These are phyloP conservation scores for Phlyctochytrium arcticum DNA, from an alignment of 192 early-diverging fungal species.

Conservation along the genomic window DNA sequence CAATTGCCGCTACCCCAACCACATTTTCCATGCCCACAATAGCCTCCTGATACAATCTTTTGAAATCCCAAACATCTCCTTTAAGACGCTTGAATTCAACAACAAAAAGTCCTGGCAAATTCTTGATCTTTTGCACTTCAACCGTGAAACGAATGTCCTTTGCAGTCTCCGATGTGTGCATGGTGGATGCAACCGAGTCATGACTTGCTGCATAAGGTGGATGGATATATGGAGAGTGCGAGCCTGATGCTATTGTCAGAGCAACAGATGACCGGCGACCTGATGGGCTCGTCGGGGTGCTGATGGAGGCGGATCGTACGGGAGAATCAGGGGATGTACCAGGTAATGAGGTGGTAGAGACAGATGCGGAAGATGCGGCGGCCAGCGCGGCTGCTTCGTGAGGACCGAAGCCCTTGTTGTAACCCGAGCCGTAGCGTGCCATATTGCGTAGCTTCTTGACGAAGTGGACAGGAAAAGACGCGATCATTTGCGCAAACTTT, in stretches of 20 bases:
- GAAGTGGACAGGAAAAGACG: slow-evolving; percentile 38
- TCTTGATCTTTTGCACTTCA: slow-evolving; percentile 88
- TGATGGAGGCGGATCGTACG: background rate
- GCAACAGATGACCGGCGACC: no score
- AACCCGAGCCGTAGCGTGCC: slow-evolving; percentile 31
- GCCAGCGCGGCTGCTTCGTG: slow-evolving; percentile 5
- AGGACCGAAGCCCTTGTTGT: slow-evolving; percentile 38
- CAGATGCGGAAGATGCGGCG: background rate
- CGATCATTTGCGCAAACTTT: slow-evolving; percentile 29
- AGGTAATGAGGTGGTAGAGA: background rate
- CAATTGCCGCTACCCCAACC: slow-evolving; percentile 26
- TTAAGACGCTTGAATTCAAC: slow-evolving; percentile 49
- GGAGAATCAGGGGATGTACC: background rate
- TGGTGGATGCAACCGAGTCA: background rate
- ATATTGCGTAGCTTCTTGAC: slow-evolving; percentile 32
- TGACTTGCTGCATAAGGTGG: background rate
- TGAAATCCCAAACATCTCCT: slow-evolving; percentile 57
- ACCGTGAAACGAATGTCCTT: slow-evolving; percentile 86
- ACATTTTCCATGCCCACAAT: slow-evolving; percentile 16
- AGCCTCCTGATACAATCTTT: slow-evolving; percentile 42
- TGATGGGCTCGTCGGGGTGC: background rate
- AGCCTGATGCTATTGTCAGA: no score
- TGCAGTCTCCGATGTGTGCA: background rate
- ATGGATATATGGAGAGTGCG: background rate
- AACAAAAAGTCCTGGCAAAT: slow-evolving; percentile 54